A percentile compares a stretch with the other conserved stretches of the same genome.
Evolutionary conservation across 352 stramenopile species (phyloP).

Genomic region (Phytophthora lateralis): DNA sequence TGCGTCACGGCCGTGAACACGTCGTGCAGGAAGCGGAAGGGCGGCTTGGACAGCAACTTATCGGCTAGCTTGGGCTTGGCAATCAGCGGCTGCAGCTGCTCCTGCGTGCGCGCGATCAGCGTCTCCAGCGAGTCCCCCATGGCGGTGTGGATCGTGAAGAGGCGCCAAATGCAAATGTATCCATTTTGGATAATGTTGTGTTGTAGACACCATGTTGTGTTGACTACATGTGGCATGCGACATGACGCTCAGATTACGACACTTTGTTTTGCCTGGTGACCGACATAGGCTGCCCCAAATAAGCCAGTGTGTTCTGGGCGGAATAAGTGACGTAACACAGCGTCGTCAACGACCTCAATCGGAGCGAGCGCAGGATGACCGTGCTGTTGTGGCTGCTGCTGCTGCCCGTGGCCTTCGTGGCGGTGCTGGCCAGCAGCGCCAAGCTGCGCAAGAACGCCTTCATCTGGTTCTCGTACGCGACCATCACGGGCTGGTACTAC

Average conservation of each 20-base stretch:
- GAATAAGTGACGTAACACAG: neutral
- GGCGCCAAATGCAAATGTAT: neutral
- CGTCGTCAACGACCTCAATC: neutral
- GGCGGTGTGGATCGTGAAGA: constrained; percentile 10
- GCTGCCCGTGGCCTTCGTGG: constrained; percentile 45
- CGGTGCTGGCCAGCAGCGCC: constrained; percentile 48
- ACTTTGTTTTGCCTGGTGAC: neutral
- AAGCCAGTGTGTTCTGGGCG: constrained; percentile 1
- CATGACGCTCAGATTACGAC: neutral
- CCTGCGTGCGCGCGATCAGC: constrained; percentile 81
- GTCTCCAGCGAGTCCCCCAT: constrained; percentile 70
- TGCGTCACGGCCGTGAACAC: constrained; percentile 90
- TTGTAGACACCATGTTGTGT: no score
- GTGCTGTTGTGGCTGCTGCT: constrained; percentile 46
- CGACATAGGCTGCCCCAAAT: neutral
- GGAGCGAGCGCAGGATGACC: constrained; percentile 29
- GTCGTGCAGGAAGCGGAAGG: constrained; percentile 97
- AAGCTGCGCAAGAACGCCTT: constrained; percentile 66
- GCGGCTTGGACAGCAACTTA: constrained; percentile 95
- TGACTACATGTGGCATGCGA: neutral
- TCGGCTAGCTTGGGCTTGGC: constrained; percentile 94
- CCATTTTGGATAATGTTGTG: neutral
- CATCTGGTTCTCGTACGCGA: constrained; percentile 77
- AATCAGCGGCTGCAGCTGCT: constrained; percentile 89
- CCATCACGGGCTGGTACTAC: constrained; percentile 87